Conservation (phyloP, 2,329 filamentous ascomycete species). For the Monilinia fructicola region DNA sequence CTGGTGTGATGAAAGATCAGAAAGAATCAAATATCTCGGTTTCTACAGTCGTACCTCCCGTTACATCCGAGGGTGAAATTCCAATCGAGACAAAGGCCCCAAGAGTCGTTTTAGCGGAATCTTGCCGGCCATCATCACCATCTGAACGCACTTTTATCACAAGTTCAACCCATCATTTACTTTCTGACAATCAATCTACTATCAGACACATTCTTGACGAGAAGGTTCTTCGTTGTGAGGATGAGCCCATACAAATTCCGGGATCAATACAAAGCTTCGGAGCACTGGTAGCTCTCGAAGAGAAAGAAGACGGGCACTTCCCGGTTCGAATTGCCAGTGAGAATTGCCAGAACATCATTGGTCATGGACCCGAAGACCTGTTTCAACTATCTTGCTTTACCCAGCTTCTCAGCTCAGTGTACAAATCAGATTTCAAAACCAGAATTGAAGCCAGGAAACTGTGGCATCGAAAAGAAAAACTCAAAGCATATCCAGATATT, state of each 20-base stretch:
- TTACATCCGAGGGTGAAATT: neutral
- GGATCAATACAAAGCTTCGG: conserved; percentile 68
- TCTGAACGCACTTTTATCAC: conserved; percentile 8
- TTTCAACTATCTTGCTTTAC: conserved; percentile 76
- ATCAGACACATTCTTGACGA: neutral
- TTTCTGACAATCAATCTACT: conserved; percentile 5
- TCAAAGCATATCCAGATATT: conserved; percentile 74
- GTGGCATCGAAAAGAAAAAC: conserved; percentile 52
- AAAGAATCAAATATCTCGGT: neutral
- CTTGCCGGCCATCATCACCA: neutral
- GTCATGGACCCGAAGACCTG: conserved; percentile 72
- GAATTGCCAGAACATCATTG: conserved; percentile 72
- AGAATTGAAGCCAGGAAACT: conserved; percentile 11
- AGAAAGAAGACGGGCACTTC: conserved; percentile 66
- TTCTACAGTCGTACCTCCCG: neutral
- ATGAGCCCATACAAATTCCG: conserved; percentile 79
- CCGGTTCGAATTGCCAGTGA: conserved; percentile 75
- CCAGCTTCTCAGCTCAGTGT: conserved; percentile 82
- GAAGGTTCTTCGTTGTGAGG: conserved; percentile 63
- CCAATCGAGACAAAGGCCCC: conserved; percentile 7
- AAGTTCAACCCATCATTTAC: conserved; percentile 13
- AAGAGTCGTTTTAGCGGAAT: conserved; percentile 1
- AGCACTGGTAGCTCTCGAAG: conserved; percentile 70
- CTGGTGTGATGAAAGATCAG: neutral
- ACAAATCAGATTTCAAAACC: conserved; percentile 39